Conservation (phyloP, 2,329 filamentous ascomycete genomes). For the Delphinella strobiligena region DNA sequence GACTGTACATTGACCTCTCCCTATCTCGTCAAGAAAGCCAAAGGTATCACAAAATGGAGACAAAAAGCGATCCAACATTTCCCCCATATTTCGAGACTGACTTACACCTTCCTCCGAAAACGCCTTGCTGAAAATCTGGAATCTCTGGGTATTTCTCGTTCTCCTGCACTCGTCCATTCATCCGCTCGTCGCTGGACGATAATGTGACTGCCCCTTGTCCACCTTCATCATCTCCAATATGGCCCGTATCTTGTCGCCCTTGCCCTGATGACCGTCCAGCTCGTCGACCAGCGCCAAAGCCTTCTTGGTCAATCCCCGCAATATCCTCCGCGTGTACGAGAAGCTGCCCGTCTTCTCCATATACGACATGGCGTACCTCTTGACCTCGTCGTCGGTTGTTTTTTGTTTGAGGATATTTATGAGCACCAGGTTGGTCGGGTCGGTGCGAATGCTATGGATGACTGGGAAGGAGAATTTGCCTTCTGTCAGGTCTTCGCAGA, state of each 20-base stretch:
- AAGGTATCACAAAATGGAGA: too few relatives aligned
- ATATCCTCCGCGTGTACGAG: constrained; percentile 60
- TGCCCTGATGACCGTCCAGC: constrained; percentile 23
- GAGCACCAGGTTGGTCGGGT: constrained; percentile 63
- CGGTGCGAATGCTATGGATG: constrained; percentile 78
- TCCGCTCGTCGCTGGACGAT: too few relatives aligned
- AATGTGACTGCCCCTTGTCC: constrained; percentile 16
- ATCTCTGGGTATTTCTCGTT: too few relatives aligned
- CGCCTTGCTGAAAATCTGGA: too few relatives aligned
- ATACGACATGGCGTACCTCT: constrained; percentile 78
- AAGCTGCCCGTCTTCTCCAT: constrained; percentile 89
- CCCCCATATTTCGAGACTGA: too few relatives aligned
- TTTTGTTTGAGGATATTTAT: constrained; percentile 90
- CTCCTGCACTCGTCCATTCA: too few relatives aligned
- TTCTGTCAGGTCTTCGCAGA: constrained; percentile 91
- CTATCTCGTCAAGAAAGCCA: too few relatives aligned
- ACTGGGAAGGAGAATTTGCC: constrained; percentile 95
- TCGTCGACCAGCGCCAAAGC: constrained; percentile 30
- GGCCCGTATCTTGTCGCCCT: constrained; percentile 25
- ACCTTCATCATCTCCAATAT: constrained; percentile 30
- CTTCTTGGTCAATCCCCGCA: constrained; percentile 32
- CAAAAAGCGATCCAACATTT: too few relatives aligned
- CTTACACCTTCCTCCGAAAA: too few relatives aligned
- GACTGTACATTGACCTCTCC: too few relatives aligned
- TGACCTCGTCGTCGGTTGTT: constrained; percentile 74